A percentile compares a stretch with the other conserved stretches of the same genome.
phyloP scores from a whole-genome alignment of 2,329 filamentous ascomycete species.

The Fusarium sacchari region DNA sequence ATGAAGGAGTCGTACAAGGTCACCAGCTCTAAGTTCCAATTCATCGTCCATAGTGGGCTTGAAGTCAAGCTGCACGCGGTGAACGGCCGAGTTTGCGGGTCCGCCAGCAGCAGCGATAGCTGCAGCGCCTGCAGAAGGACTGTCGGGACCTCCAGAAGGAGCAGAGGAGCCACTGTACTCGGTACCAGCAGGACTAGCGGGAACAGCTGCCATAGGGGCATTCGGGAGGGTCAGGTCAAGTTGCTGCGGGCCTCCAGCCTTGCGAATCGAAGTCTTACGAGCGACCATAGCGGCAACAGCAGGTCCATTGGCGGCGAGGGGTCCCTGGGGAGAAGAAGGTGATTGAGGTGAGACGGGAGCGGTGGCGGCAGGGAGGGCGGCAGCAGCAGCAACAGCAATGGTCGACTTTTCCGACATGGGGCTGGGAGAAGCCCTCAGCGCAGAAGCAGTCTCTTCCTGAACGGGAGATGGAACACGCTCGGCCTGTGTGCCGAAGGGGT shows the following conservation, averaged over 20 bases:
- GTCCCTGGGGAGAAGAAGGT: slow-evolving; percentile 45
- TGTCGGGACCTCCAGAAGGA: slow-evolving; percentile 54
- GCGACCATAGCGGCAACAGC: slow-evolving; percentile 51
- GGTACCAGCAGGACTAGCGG: slow-evolving; percentile 70
- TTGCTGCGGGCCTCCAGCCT: slow-evolving; percentile 57
- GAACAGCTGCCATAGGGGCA: slow-evolving; percentile 50
- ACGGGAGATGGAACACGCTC: slow-evolving; percentile 60
- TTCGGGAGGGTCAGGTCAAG: slow-evolving; percentile 64
- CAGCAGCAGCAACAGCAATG: slow-evolving; percentile 34
- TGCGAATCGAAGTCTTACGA: slow-evolving; percentile 67
- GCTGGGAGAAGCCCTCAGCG: slow-evolving; percentile 43
- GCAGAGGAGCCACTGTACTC: slow-evolving; percentile 70
- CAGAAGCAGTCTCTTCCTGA: slow-evolving; percentile 46
- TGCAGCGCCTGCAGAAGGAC: slow-evolving; percentile 61
- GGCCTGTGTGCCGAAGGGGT: slow-evolving; percentile 76
- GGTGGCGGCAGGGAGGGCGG: slow-evolving; percentile 44
- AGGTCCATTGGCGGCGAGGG: slow-evolving; percentile 53
- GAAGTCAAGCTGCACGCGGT: slow-evolving; percentile 95
- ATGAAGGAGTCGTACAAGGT: slow-evolving; percentile 88
- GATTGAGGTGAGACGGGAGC: slow-evolving; percentile 27
- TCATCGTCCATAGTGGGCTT: slow-evolving; percentile 93
- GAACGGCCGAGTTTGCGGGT: slow-evolving; percentile 72
- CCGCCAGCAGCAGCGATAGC: slow-evolving; percentile 72
- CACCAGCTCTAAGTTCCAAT: slow-evolving; percentile 80
- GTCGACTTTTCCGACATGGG: slow-evolving; percentile 47